Evolutionary conservation across 1,284 basidiomycete genomes (phyloP).

Genomic region (Neonothopanus nambi): DNA sequence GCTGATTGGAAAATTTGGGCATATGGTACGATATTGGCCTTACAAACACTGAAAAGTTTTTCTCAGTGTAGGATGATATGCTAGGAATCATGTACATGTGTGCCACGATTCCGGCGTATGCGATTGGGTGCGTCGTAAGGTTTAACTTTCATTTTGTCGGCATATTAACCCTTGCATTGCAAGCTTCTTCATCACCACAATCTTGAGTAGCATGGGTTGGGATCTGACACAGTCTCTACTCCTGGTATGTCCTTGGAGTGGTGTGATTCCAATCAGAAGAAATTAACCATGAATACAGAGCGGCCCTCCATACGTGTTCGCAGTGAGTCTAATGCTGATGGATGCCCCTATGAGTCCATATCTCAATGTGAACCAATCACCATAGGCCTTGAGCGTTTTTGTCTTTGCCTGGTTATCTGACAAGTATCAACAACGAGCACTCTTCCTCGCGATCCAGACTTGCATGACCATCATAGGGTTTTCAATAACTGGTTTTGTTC

Average conservation of each 20-base stretch:
- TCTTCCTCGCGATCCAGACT: slow-evolving; percentile 42
- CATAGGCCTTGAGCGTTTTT: slow-evolving; percentile 38
- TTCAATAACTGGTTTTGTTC: slow-evolving; percentile 38
- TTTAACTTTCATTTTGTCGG: neutral
- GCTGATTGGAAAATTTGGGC: slow-evolving; percentile 48
- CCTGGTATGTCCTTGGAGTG: slow-evolving; percentile 27
- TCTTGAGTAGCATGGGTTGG: slow-evolving; percentile 49
- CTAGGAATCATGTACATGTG: slow-evolving; percentile 47
- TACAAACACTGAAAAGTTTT: neutral
- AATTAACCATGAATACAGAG: slow-evolving; percentile 29
- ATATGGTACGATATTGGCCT: slow-evolving; percentile 30
- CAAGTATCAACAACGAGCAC: slow-evolving; percentile 38
- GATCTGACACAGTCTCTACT: slow-evolving; percentile 38
- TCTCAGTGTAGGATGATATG: neutral
- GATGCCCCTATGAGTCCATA: neutral
- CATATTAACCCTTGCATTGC: neutral
- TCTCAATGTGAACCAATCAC: neutral
- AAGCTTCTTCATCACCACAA: slow-evolving; percentile 45
- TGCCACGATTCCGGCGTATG: slow-evolving; percentile 43
- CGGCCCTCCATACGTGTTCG: slow-evolving; percentile 47
- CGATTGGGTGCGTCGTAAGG: slow-evolving; percentile 35
- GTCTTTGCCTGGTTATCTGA: slow-evolving; percentile 48
- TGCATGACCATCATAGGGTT: slow-evolving; percentile 40
- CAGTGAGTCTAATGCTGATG: slow-evolving; percentile 29
- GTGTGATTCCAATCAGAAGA: neutral